Base-by-base conservation (phyloP, 2,329 filamentous ascomycete genomes). In the Neocatenulostroma microsporum region DNA sequence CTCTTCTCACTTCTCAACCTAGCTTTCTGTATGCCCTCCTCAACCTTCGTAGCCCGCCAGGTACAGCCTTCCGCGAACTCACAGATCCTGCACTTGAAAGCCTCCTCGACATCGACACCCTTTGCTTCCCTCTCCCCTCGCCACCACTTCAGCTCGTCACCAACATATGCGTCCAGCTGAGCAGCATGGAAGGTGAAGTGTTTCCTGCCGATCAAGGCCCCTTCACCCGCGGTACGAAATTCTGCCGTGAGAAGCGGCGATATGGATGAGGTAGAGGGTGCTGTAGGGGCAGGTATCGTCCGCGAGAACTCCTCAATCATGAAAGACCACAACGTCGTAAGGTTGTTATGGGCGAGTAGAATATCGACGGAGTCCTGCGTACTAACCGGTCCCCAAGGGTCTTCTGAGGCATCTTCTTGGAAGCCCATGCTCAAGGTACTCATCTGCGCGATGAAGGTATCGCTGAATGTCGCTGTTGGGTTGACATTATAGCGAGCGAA, bases 21-120 rank as follows among this genome's bases (percentile, higher is more conserved):
- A 12, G 47, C 46, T 44, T 53, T 58, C 37, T 41, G 31, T 19
- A 45, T 59, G 14, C 65, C 67, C 54, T 82, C 76, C 42, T 76
- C 70, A 37, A 88, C 76, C 60, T 83, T 80, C 9, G 69, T 69
- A 49, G 73, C 69, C 24, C 88, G 70, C 89, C 89, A 96, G 10
- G 73, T 71, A 57, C 89, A 96, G 2, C 67, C 70, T 2, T 84
- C 79, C 0, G 72, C 76, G 58, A 95, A 95, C 48, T 94, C 86
- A 54, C 89, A 96, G 17, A 72, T 76, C 14, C 77, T 67, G 57
- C 89, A 96, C 59, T 95, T 96, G 62, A 82, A 94, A 0, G 85
- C 84, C 49, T 95, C 88, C 52, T 88, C 80, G 5, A 93, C 72
- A 5, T 76, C 70, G 3, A 95, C 88, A 0, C 89, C 89, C 6